Conservation (phyloP, 2,329 filamentous ascomycete species). For the Phoma sp. region DNA sequence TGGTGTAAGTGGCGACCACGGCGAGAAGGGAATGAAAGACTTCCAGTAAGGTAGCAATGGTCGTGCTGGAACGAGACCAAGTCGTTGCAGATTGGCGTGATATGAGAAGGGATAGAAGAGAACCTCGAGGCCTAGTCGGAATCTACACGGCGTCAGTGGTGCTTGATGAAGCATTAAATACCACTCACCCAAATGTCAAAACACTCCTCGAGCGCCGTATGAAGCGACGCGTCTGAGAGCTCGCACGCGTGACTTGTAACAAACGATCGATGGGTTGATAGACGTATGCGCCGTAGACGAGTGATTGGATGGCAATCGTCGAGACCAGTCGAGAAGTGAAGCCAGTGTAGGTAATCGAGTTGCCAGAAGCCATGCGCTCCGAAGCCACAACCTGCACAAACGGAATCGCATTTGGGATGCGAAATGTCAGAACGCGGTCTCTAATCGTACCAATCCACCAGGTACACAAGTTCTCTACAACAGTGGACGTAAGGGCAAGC, state of each 20-base stretch:
- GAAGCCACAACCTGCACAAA: constrained; percentile 37
- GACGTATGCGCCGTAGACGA: constrained; percentile 28
- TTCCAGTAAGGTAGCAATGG: constrained; percentile 38
- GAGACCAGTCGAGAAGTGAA: constrained; percentile 32
- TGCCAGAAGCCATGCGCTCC: constrained; percentile 29
- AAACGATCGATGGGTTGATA: constrained; percentile 42
- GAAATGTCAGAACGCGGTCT: constrained; percentile 42
- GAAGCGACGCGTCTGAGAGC: constrained; percentile 26
- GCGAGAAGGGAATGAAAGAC: constrained; percentile 41
- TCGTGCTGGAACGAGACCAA: constrained; percentile 38
- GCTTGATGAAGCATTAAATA: background rate
- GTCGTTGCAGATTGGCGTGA: constrained; percentile 39
- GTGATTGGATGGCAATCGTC: constrained; percentile 28
- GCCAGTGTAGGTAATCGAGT: constrained; percentile 37
- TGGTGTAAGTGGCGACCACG: constrained; percentile 33
- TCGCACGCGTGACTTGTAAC: constrained; percentile 29
- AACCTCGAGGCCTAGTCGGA: constrained; percentile 38
- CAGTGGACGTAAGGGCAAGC: constrained; percentile 32
- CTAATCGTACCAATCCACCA: constrained; percentile 47
- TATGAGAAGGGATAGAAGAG: constrained; percentile 45
- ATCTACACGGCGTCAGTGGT: constrained; percentile 22
- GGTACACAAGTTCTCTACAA: constrained; percentile 39
- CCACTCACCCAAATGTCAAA: constrained; percentile 32
- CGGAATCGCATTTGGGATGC: constrained; percentile 27
- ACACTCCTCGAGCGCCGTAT: constrained; percentile 32